Percentiles rank a stretch among this genome's conserved stretches.
Conservation (phyloP, 768 basidiomycete genomes). For the Coprinopsis strossmayeri region DNA sequence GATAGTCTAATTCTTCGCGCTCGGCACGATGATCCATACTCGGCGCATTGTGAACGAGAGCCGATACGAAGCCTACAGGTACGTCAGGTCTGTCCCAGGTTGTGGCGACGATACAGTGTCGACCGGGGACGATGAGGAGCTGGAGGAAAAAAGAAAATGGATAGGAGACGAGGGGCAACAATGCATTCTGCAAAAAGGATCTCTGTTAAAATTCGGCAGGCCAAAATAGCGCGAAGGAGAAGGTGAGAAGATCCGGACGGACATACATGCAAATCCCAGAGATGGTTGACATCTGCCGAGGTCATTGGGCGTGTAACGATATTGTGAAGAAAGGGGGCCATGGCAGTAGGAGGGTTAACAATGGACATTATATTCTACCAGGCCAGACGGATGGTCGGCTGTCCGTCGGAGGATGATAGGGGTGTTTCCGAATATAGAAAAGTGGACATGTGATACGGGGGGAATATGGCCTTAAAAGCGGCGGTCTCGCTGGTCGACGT, state of each 20-base stretch:
- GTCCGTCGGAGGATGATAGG: slow-evolving; percentile 3
- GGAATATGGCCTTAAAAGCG: too few relatives aligned
- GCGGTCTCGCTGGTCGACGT: too few relatives aligned
- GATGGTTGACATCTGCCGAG: slow-evolving; percentile 25
- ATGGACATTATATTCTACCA: neutral
- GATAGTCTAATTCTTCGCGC: slow-evolving; percentile 3
- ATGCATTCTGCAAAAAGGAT: slow-evolving; percentile 22
- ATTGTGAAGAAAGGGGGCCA: too few relatives aligned
- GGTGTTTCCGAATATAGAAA: neutral
- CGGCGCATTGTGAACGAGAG: slow-evolving; percentile 19
- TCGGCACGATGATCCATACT: neutral
- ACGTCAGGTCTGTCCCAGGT: slow-evolving; percentile 17
- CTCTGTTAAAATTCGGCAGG: too few relatives aligned
- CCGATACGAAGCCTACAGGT: slow-evolving; percentile 40
- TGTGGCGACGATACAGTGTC: slow-evolving; percentile 36
- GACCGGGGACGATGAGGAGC: slow-evolving; percentile 33
- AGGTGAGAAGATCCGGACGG: too few relatives aligned
- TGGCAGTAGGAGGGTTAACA: too few relatives aligned
- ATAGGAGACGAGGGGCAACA: slow-evolving; percentile 33
- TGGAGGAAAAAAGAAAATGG: slow-evolving; percentile 40
- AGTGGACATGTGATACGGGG: slow-evolving; percentile 12
- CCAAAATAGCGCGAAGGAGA: too few relatives aligned
- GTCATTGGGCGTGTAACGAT: slow-evolving; percentile 27
- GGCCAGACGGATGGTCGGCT: neutral
- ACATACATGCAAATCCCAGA: slow-evolving; percentile 38